These are phyloP conservation scores for Moniliophthora roreri DNA, from an alignment of 1,284 basidiomycete species.

Conservation along the genomic window DNA sequence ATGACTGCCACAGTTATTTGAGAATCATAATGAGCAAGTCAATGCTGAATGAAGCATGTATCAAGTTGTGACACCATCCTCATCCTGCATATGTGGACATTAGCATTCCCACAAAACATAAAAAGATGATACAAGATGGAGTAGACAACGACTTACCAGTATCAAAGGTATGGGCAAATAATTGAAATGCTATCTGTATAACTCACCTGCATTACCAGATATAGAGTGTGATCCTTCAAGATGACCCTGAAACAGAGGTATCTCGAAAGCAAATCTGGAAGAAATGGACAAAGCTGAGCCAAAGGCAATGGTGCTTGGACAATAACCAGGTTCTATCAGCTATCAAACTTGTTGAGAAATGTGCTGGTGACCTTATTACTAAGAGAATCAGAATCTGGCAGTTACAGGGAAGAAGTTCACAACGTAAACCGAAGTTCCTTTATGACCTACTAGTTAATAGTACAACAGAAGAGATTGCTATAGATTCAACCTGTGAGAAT, in stretches of 20 bases:
- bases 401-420: conserved; percentile 11
- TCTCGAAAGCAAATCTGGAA: conserved; percentile 16
- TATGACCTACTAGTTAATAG: too few species aligned
- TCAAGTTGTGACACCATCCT: conserved; percentile 12
- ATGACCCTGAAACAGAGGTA: conserved; percentile 8
- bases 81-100: conserved; percentile 16
- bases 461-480: conserved; percentile 12
- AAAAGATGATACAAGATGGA: conserved; percentile 7
- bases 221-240: conserved; percentile 11
- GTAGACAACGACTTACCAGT: conserved; percentile 11
- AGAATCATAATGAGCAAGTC: conserved; percentile 8
- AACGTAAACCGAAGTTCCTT: too few species aligned
- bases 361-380: not conserved
- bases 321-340: conserved; percentile 20
- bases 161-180: conserved; percentile 8
- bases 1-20: conserved; percentile 12
- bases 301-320: conserved; percentile 12
- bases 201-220: conserved; percentile 6
- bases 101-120: not conserved
- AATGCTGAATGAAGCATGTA: not conserved
- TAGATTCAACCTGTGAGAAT: conserved; percentile 22
- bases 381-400: conserved; percentile 12
- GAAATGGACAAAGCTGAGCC: conserved; percentile 13
- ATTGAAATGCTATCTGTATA: not conserved
- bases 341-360: conserved; percentile 9